A percentile compares a stretch with the other conserved stretches of the same genome.
phyloP scores from a whole-genome alignment of 805 yeast species.

The Lachancea cidri region DNA sequence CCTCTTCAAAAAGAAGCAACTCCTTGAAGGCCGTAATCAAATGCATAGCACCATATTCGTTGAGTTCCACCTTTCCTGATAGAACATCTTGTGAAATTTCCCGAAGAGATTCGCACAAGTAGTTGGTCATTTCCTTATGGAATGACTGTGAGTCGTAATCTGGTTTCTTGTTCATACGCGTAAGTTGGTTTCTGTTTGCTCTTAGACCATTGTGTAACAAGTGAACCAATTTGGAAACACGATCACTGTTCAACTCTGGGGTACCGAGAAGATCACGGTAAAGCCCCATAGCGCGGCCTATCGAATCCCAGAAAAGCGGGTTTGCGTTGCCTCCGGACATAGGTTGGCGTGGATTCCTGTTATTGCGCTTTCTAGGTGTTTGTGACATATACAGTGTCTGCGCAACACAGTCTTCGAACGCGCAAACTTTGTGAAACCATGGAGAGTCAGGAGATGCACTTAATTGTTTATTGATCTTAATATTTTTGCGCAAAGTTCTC shows the following conservation, averaged over 20 bases:
- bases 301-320: conserved; percentile 48
- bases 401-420: conserved; percentile 46
- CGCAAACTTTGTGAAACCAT: conserved; percentile 44
- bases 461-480: conserved; percentile 15
- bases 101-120: conserved; percentile 46
- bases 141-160: conserved; percentile 57
- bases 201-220: conserved; percentile 51
- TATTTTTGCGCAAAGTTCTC: conserved; percentile 20
- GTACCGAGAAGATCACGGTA: conserved; percentile 44
- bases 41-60: conserved; percentile 53
- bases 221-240: conserved; percentile 47
- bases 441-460: conserved; percentile 36
- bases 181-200: conserved; percentile 49
- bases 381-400: conserved; percentile 34
- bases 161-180: conserved; percentile 52
- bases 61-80: conserved; percentile 39
- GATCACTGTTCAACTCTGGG: conserved; percentile 42
- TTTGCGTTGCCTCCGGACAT: conserved; percentile 40
- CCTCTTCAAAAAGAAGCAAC: conserved; percentile 55
- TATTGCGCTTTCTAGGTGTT: conserved; percentile 28
- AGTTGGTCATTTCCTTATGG: conserved; percentile 47
- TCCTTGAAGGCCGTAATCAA: conserved; percentile 56
- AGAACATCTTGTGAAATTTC: conserved; percentile 48
- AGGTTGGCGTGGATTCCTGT: conserved; percentile 21
- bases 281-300: conserved; percentile 45